Evolutionary conservation across 1,284 basidiomycete genomes (phyloP).

Genomic region (Laetiporus sulphureus): DNA sequence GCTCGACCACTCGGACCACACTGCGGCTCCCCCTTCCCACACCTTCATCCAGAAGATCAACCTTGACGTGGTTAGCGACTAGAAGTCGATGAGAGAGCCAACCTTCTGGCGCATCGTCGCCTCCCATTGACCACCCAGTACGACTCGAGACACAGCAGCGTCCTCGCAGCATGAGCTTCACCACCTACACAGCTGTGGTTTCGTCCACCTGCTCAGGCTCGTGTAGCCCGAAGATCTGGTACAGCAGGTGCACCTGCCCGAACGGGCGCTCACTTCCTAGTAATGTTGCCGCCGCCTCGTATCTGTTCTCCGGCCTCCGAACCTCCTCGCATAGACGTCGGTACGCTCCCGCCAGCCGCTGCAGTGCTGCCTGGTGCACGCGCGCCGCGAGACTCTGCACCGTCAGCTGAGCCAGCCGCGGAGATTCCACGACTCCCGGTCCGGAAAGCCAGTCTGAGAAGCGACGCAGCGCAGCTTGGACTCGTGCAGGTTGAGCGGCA

Average conservation of each 20-base stretch:
- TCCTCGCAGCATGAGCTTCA: too few relatives aligned
- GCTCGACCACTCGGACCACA: too few relatives aligned
- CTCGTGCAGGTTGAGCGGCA: conserved; percentile 44
- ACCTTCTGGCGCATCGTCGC: too few relatives aligned
- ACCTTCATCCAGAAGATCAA: too few relatives aligned
- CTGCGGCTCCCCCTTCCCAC: too few relatives aligned
- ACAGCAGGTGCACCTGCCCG: conserved; percentile 63
- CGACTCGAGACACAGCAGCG: too few relatives aligned
- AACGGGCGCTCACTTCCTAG: conserved; percentile 79
- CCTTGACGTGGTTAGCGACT: too few relatives aligned
- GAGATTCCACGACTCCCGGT: conserved; percentile 68
- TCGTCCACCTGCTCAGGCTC: too few relatives aligned
- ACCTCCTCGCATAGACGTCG: conserved; percentile 67
- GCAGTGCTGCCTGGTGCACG: conserved; percentile 73
- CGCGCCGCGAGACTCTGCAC: conserved; percentile 57
- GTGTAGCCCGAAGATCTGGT: conserved; percentile 71
- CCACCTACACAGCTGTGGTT: too few relatives aligned
- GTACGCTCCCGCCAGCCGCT: conserved; percentile 65
- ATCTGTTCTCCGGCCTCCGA: conserved; percentile 66
- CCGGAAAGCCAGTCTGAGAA: conserved; percentile 69
- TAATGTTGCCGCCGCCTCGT: conserved; percentile 85
- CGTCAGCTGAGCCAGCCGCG: conserved; percentile 69
- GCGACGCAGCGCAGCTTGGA: conserved; percentile 46
- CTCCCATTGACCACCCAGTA: too few relatives aligned
- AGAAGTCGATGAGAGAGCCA: too few relatives aligned